Evolutionary conservation across 306 rosid genomes (phyloP).

Genomic region (Cercis canadensis): DNA sequence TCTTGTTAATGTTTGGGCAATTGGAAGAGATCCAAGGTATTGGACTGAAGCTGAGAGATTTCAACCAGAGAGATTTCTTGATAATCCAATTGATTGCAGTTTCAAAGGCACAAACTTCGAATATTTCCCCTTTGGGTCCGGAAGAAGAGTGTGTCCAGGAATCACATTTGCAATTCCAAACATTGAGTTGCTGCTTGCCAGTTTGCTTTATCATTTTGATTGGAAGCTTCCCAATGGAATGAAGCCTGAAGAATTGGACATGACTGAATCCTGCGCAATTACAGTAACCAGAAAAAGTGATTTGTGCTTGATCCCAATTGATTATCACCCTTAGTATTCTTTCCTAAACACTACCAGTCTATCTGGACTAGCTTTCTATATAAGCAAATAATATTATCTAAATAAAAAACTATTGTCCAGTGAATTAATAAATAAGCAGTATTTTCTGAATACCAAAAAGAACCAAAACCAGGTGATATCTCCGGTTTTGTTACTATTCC

Average conservation of each 20-base stretch:
- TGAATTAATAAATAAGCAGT: too few relatives aligned
- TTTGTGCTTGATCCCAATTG: constrained; percentile 4
- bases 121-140: constrained; percentile 18
- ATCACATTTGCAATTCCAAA: background rate
- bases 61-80: constrained; percentile 12
- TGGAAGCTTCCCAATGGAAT: constrained; percentile 13
- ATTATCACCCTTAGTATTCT: background rate
- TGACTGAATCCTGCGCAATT: background rate
- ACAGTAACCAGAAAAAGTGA: background rate
- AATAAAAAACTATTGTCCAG: too few relatives aligned
- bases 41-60: constrained; percentile 20
- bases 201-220: constrained; percentile 20
- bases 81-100: constrained; percentile 12
- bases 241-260: too few relatives aligned
- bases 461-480: too few relatives aligned
- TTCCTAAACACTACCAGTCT: too few relatives aligned
- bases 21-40: constrained; percentile 2
- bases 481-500: too few relatives aligned
- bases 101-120: background rate
- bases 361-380: too few relatives aligned
- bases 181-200: background rate
- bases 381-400: too few relatives aligned
- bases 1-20: too few relatives aligned
- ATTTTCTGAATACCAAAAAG: too few relatives aligned
- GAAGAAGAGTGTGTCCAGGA: too few relatives aligned